phyloP scores from a whole-genome alignment of 2,329 filamentous ascomycete species.

The Aspergillus sp. region DNA sequence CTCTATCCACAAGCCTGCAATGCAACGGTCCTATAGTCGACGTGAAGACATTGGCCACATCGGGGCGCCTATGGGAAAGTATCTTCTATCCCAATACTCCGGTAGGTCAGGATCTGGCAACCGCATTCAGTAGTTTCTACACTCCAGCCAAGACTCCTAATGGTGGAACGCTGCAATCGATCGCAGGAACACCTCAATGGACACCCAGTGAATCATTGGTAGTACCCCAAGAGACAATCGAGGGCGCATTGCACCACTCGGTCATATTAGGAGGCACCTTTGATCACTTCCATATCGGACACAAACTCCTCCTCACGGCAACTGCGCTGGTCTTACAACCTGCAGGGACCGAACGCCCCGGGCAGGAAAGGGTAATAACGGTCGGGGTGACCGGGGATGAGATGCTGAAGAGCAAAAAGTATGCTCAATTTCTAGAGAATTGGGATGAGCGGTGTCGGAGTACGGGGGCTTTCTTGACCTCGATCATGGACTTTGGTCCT shows the following conservation, averaged over 20 bases:
- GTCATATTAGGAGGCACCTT: slow-evolving; percentile 92
- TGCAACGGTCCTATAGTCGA: slow-evolving; percentile 52
- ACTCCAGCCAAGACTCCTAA: slow-evolving; percentile 19
- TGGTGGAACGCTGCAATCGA: slow-evolving; percentile 19
- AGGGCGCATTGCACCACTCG: slow-evolving; percentile 49
- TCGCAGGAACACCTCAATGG: slow-evolving; percentile 25
- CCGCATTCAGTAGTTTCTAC: slow-evolving; percentile 35
- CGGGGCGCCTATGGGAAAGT: slow-evolving; percentile 31
- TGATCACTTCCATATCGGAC: slow-evolving; percentile 90
- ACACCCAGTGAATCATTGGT: slow-evolving; percentile 22
- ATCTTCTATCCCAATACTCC: slow-evolving; percentile 33
- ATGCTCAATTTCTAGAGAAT: slow-evolving; percentile 73
- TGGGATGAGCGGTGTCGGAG: slow-evolving; percentile 73
- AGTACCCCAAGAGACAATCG: slow-evolving; percentile 18
- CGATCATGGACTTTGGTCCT: slow-evolving; percentile 60
- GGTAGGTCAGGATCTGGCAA: slow-evolving; percentile 26
- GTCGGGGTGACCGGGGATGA: slow-evolving; percentile 88
- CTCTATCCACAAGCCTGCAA: slow-evolving; percentile 11
- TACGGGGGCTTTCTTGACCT: slow-evolving; percentile 69
- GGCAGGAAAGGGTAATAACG: slow-evolving; percentile 60
- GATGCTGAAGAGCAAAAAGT: slow-evolving; percentile 85
- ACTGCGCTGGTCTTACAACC: slow-evolving; percentile 69
- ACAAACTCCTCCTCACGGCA: slow-evolving; percentile 94
- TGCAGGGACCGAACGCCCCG: slow-evolving; percentile 31
- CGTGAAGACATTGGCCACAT: slow-evolving; percentile 48